Percentiles rank a stretch among this genome's conserved stretches.
Evolutionary conservation across 495 filamentous ascomycete genomes (phyloP).

Genomic region (Hypoxylon lenormandii): DNA sequence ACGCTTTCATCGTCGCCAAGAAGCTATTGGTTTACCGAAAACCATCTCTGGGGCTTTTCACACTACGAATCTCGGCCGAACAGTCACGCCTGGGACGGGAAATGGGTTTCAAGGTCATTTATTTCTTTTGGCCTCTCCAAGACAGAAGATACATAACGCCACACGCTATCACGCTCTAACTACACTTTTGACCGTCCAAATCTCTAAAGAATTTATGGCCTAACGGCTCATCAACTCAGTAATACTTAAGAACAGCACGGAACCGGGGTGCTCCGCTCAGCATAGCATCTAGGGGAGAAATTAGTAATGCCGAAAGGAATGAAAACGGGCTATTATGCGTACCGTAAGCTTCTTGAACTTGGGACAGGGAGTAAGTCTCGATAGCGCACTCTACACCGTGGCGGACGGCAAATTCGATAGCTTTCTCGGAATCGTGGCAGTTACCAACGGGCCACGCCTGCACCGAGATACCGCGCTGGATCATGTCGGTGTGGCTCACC

Average conservation of each 20-base stretch:
- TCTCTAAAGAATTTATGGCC: neutral
- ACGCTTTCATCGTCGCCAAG: no score
- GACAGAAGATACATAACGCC: no score
- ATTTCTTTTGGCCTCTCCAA: no score
- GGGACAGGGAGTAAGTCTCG: slow-evolving; percentile 70
- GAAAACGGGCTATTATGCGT: neutral
- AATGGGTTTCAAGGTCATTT: no score
- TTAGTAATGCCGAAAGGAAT: slow-evolving; percentile 7
- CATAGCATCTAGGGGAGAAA: slow-evolving; percentile 48
- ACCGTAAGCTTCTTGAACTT: slow-evolving; percentile 63
- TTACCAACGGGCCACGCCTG: slow-evolving; percentile 71
- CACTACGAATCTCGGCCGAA: no score
- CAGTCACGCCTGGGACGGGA: no score
- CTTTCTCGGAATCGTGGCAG: slow-evolving; percentile 70
- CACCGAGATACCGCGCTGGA: slow-evolving; percentile 64
- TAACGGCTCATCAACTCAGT: neutral
- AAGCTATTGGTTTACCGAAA: no score
- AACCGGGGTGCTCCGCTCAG: slow-evolving; percentile 53
- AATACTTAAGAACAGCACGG: slow-evolving; percentile 50
- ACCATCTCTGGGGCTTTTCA: no score
- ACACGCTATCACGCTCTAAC: neutral
- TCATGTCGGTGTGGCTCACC: slow-evolving; percentile 62
- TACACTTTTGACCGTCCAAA: neutral
- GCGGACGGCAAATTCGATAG: slow-evolving; percentile 69
- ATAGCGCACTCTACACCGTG: slow-evolving; percentile 70